Evolutionary conservation across 75 land plant species (phyloP), one percentile per base, ranked within the genome.

Genomic region (Picea glauca): DNA sequence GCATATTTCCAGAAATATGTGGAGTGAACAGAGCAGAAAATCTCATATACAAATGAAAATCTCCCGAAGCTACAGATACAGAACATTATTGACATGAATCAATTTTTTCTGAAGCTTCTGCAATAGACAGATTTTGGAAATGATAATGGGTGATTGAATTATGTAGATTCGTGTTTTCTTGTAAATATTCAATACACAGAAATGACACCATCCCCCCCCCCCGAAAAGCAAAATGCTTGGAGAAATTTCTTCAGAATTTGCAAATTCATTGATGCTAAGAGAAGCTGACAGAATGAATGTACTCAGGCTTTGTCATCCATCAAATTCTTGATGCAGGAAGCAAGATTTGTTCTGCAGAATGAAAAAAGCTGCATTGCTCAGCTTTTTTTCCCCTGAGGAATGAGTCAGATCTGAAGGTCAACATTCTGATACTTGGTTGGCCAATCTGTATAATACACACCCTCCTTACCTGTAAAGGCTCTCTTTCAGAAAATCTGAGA

Each of bases 361-460:
- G 46, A 40, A 40, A 68, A 38, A 68, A 68, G 35, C 40, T 43
- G 40, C 17, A 40, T 68, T 68, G 72, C 21, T 68, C 72, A 40
- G 72, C 72, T 38, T 18, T 68, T 38, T 68, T 68, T 68, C 21
- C 20, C 5, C 56, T 50, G 50, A 68, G 50, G 21, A 35, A 68
- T 40, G 46, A 33, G 43, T 68, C 46, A 68, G 56, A 68, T 33
- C 46, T 35, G 46, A 68, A 68, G 38, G 72, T 18, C 72, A 38
- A 38, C 72, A 17, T 43, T 68, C 46, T 17, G 38, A 67, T 67
- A n/a, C 32, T 17, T 30, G n/a, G 72, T 35, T 40, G 72, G 72
- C 72, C 43, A n/a, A 20, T 40, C 72, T 68, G 72, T 68, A 35
- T 68, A 68, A 40, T 38, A 68, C 72, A 68, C 72, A 68, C 40